Base-by-base conservation (phyloP, 495 filamentous ascomycete species). In the Pyrenula massariospora region DNA sequence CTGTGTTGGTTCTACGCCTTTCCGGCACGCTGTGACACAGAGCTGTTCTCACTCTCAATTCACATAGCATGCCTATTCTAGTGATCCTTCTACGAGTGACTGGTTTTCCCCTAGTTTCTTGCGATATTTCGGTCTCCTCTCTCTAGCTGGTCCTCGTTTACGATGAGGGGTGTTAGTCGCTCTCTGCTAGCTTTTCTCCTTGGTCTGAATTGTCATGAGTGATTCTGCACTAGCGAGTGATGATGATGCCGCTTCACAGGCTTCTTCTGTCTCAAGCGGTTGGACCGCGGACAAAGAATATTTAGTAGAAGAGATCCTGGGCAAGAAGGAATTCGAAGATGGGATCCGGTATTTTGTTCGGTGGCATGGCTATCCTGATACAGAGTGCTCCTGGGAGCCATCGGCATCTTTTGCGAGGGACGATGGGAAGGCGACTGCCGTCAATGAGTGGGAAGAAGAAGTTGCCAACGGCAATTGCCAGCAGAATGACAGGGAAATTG, bases 161-260 rank as follows among this genome's bases (percentile, higher is more conserved):
- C n/a, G n/a, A n/a, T 52, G 50, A 21, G 20, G 19, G n/a, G 50
- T n/a, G 19, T 8, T 52, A 21, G 5, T 11, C 5, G 22, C 20
- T 52, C 11, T 21, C 19, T 21, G 5, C 50, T 24, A 8, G 11
- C 20, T n/a, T 19, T 52, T 11, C 22, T 5, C 19, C 19, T 24
- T 11, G 11, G 5, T n/a, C n/a, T n/a, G n/a, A n/a, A n/a, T n/a
- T n/a, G n/a, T 24, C 5, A 52, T 24, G 22, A 11, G 11, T n/a
- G 50, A 52, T 52, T 24, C 50, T 19, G 19, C 50, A 21, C 5
- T 54, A 2, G 58, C 59, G 20, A 63, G 21, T 23, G 78, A 81
- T 52, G 73, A 77, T 50, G 84, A 87, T 63, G 60, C 67, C 11
- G 80, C 87, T 51, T 87, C 85, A 15, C 57, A 87, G 12, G 80